Evolutionary conservation across 345 rosid species (phyloP).

Genomic region (Hirschfeldia incana): DNA sequence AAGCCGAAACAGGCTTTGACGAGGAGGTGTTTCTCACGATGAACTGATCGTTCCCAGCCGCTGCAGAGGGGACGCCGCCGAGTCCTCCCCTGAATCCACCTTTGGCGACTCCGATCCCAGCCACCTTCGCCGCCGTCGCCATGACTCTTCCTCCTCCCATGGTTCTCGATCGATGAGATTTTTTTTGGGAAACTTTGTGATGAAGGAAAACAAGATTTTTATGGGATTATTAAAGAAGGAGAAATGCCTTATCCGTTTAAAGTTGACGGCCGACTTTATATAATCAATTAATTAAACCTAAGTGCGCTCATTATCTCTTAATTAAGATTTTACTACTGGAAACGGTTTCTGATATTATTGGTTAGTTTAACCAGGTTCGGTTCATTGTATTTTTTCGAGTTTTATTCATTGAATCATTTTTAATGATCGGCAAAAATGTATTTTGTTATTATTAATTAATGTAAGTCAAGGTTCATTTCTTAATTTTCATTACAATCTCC

Average conservation of each 20-base stretch:
- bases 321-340: not conserved
- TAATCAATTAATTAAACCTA: no score
- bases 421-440: not conserved
- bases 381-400: not conserved
- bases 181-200: not conserved
- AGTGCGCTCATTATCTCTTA: not conserved
- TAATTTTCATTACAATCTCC: not conserved
- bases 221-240: not conserved
- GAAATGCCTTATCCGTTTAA: conserved; percentile 24
- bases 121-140: conserved; percentile 58
- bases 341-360: not conserved
- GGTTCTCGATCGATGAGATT: not conserved
- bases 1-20: conserved; percentile 35
- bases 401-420: not conserved
- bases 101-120: conserved; percentile 48
- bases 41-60: conserved; percentile 42
- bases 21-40: conserved; percentile 23
- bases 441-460: not conserved
- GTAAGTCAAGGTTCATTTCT: not conserved
- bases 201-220: no score
- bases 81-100: conserved; percentile 50
- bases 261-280: not conserved
- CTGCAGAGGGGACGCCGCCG: conserved; percentile 30
- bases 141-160: conserved; percentile 71
- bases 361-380: not conserved